phyloP scores from a whole-genome alignment of 78 protist genomes.

The Chrysochromulina tobinii region DNA sequence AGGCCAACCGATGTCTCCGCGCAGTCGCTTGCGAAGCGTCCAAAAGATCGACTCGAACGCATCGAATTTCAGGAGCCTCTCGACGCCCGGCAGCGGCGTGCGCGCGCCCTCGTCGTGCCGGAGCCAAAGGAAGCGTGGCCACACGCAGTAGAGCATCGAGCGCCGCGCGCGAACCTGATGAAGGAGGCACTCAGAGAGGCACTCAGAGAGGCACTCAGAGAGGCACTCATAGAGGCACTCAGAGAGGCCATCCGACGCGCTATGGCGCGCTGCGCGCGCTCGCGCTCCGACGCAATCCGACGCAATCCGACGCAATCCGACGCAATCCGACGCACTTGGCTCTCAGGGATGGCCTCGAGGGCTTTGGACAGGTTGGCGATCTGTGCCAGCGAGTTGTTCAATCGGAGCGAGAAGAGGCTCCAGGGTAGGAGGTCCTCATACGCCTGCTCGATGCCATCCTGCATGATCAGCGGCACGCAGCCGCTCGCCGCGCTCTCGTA shows the following conservation, averaged over 20 bases:
- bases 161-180: not conserved
- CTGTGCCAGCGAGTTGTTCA: not conserved
- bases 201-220: no score
- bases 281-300: no score
- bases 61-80: not conserved
- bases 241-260: no score
- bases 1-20: not conserved
- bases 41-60: slow-evolving; percentile 1
- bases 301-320: no score
- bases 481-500: not conserved
- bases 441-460: not conserved
- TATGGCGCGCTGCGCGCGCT: no score
- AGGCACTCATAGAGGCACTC: no score
- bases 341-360: no score
- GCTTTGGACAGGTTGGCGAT: not conserved
- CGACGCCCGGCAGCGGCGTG: not conserved
- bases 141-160: not conserved
- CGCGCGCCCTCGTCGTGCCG: not conserved
- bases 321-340: no score
- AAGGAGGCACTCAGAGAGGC: no score
- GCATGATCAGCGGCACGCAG: slow-evolving; percentile 11
- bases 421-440: not conserved
- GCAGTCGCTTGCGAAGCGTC: slow-evolving; percentile 22
- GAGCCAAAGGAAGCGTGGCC: not conserved
- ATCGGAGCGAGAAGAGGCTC: not conserved